A percentile compares a stretch with the other conserved stretches of the same genome.
Evolutionary conservation across 225 moss, liverwort and hornwort genomes (phyloP).

Genomic region (Physcomitrium patens): DNA sequence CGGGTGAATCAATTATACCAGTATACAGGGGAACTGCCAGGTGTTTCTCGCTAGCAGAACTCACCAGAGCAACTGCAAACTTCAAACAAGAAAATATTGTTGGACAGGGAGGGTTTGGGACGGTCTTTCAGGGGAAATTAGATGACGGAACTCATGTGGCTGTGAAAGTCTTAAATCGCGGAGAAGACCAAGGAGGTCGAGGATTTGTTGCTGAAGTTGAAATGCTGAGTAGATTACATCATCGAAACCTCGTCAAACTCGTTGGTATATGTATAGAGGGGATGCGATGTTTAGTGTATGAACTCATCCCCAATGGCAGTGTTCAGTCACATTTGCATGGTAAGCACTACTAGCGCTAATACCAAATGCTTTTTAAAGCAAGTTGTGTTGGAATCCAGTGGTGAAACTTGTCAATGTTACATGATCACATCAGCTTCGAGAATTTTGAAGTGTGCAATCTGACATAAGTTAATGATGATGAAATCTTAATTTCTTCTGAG

Average conservation of each 20-base stretch:
- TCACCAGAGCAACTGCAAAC: conserved; percentile 76
- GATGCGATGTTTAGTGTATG: conserved; percentile 73
- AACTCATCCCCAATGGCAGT: conserved; percentile 81
- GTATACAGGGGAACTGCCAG: conserved; percentile 70
- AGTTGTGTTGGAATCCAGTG: neutral
- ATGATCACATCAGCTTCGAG: neutral
- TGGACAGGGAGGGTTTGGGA: conserved; percentile 92
- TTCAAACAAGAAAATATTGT: conserved; percentile 76
- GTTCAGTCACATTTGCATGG: conserved; percentile 85
- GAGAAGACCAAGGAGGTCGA: conserved; percentile 68
- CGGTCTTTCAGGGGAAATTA: conserved; percentile 78
- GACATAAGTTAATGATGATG: neutral
- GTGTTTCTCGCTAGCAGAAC: conserved; percentile 73
- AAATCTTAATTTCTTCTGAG: neutral
- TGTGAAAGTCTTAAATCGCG: conserved; percentile 78
- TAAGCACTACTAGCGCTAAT: conserved; percentile 23
- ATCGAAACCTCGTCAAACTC: conserved; percentile 82
- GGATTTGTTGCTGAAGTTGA: conserved; percentile 90
- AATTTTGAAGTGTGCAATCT: neutral
- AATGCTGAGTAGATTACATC: conserved; percentile 82
- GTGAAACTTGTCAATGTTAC: neutral
- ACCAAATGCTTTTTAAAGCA: conserved; percentile 5
- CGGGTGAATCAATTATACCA: conserved; percentile 75
- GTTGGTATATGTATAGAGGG: conserved; percentile 81
- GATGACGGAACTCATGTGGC: conserved; percentile 75